phyloP scores from a whole-genome alignment of 805 yeast genomes.

The Metschnikowia noctiluminum region DNA sequence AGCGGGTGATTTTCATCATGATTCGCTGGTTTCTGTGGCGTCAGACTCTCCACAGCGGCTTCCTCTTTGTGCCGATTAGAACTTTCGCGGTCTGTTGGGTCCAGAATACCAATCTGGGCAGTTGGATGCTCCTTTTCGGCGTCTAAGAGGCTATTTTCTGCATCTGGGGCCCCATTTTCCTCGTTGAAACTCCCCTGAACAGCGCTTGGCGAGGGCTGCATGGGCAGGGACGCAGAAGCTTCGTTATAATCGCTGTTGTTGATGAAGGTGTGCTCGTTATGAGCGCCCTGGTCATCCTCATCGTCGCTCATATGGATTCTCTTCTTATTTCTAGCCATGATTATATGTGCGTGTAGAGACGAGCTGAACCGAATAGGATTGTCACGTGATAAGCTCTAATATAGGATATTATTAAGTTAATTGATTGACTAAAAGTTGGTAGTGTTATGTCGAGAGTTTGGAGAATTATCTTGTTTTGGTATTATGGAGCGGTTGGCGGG shows the following conservation, averaged over 20 bases:
- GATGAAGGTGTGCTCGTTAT: constrained; percentile 25
- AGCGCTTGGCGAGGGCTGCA: neutral
- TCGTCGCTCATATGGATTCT: constrained; percentile 17
- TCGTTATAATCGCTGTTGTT: constrained; percentile 37
- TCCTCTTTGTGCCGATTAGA: neutral
- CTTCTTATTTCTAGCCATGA: neutral
- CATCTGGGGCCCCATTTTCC: neutral
- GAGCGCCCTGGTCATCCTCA: constrained; percentile 15
- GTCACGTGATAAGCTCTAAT: too few relatives aligned
- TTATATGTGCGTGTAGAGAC: neutral
- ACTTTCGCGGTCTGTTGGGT: too few relatives aligned
- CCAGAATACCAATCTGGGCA: too few relatives aligned
- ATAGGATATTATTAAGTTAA: too few relatives aligned
- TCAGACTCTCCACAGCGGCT: neutral
- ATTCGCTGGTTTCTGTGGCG: neutral
- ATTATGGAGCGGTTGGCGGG: too few relatives aligned
- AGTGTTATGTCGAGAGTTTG: too few relatives aligned
- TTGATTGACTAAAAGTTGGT: too few relatives aligned
- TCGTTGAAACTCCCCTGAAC: neutral
- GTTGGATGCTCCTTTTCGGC: too few relatives aligned
- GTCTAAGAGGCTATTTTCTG: neutral
- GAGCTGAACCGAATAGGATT: too few relatives aligned
- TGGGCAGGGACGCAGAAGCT: neutral
- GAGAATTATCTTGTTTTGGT: too few relatives aligned
- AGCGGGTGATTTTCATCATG: neutral